Percentiles rank a stretch among this genome's conserved stretches.
These are phyloP conservation scores for Harringtonia aguacate DNA, from an alignment of 2,329 filamentous ascomycete species.

Conservation along the genomic window DNA sequence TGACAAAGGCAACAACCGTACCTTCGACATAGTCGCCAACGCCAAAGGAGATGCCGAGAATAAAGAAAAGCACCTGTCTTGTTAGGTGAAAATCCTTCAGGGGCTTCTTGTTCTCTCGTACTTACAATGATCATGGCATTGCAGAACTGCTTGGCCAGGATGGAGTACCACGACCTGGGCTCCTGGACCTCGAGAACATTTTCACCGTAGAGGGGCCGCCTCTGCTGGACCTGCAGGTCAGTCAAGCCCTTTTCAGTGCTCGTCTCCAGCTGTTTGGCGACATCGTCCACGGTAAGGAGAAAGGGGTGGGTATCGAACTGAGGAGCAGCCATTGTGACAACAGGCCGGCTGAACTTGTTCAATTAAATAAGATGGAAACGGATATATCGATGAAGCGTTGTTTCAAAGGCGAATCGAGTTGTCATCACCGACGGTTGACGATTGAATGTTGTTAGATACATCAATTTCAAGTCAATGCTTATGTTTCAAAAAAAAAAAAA, in stretches of 20 bases:
- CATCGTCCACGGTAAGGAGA: neutral
- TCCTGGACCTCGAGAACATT: neutral
- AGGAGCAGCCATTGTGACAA: neutral
- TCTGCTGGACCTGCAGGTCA: neutral
- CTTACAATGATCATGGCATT: constrained; percentile 45
- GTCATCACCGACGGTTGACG: no score
- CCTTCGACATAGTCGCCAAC: constrained; percentile 37
- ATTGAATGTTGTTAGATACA: no score
- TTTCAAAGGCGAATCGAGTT: neutral
- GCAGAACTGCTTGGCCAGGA: neutral
- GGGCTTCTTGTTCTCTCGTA: neutral
- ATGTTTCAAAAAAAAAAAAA: no score
- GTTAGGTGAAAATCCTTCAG: neutral
- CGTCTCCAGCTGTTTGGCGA: neutral
- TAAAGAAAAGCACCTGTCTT: constrained; percentile 61
- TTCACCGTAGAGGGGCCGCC: neutral
- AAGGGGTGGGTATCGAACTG: neutral
- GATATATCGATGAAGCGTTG: neutral
- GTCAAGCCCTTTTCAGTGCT: neutral
- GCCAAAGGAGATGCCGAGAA: constrained; percentile 61
- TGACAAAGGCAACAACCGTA: constrained; percentile 22
- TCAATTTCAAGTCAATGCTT: no score
- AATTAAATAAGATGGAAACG: neutral
- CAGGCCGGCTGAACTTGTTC: neutral
- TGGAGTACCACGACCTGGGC: neutral